These are phyloP conservation scores for Calcarisporium arbuscula DNA, from an alignment of 2,329 filamentous ascomycete species.

Conservation along the genomic window DNA sequence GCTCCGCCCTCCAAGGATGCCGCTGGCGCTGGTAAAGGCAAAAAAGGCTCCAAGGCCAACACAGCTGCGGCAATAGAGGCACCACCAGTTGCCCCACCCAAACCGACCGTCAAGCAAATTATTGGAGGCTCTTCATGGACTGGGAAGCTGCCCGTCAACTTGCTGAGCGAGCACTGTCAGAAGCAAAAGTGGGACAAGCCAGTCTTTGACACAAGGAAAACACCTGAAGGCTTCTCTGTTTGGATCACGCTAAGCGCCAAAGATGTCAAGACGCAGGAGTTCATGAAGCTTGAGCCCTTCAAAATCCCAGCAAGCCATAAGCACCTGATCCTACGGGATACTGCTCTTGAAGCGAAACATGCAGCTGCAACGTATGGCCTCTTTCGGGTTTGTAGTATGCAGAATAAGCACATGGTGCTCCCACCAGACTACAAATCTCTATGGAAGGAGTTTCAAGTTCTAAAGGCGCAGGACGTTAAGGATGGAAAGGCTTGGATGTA, in stretches of 20 bases:
- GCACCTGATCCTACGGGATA: slow-evolving; percentile 68
- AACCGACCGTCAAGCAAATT: slow-evolving; percentile 66
- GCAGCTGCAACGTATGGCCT: slow-evolving; percentile 88
- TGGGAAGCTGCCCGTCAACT: slow-evolving; percentile 88
- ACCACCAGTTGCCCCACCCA: slow-evolving; percentile 39
- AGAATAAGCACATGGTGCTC: slow-evolving; percentile 90
- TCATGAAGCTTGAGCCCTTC: slow-evolving; percentile 70
- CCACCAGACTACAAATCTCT: slow-evolving; percentile 83
- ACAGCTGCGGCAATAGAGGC: slow-evolving; percentile 22
- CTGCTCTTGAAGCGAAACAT: slow-evolving; percentile 84
- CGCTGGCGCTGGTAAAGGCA: slow-evolving; percentile 28
- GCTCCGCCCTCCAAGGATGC: slow-evolving; percentile 38
- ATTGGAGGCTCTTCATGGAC: slow-evolving; percentile 97
- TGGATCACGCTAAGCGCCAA: slow-evolving; percentile 70
- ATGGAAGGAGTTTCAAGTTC: slow-evolving; percentile 82
- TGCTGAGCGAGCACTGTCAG: slow-evolving; percentile 90
- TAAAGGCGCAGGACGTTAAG: slow-evolving; percentile 76
- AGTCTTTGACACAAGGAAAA: slow-evolving; percentile 78
- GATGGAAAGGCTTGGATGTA: slow-evolving; percentile 84
- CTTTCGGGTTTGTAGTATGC: slow-evolving; percentile 89
- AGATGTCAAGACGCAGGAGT: slow-evolving; percentile 78
- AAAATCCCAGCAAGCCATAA: slow-evolving; percentile 72
- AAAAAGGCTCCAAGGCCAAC: slow-evolving; percentile 30
- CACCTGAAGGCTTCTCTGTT: slow-evolving; percentile 67
- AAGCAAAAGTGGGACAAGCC: slow-evolving; percentile 94